Base-by-base conservation (phyloP, 441 rosid genomes). In the Aleurites moluccanus region DNA sequence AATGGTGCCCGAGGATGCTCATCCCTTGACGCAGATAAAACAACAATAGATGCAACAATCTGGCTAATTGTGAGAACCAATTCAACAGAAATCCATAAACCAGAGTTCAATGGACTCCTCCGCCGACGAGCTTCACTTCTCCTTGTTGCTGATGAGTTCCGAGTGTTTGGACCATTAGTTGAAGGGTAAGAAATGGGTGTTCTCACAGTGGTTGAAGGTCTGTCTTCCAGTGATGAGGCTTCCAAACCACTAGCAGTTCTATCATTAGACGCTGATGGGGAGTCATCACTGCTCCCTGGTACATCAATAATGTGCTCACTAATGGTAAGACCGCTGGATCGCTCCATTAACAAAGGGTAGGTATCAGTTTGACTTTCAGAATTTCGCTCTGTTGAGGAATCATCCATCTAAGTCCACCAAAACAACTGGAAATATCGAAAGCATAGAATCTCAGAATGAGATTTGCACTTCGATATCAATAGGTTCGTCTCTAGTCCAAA, bases 41-140 rank as follows among this genome's bases (percentile, higher is more conserved):
- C 96, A 57, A 92, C 83, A 61, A 89, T 52, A 18, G 99, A 89
- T 38, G 98, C 97, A 77, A 90, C 77, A 79, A 96, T 90, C 85
- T 96, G 99, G 75, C 97, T 86, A 73, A 93, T 57, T 8, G 98
- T 93, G 74, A 93, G 89, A 66, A 78, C 79, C 67, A 96, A 84
- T 77, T 96, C 99, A 67, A 92, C 83, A 33, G 97, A 92, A 75
- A 96, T 93, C 98, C 99, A 96, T 65, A 91, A 72, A 35, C 91
- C 96, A 23, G 99, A 93, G 80, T 93, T 96, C 82, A 93, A 74
- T 15, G 98, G 99, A 83, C 97, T 96, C 79, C 98, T 85, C 30
- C 87, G 92, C 7, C 92, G 90, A 55, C 76, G 98, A 14, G 83
- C 60, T 52, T 84, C 94, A 71, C 91, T 89, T 79, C 92, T 88